Conservation (phyloP, 2,329 filamentous ascomycete genomes). For the Mollisiaceae sp. region DNA sequence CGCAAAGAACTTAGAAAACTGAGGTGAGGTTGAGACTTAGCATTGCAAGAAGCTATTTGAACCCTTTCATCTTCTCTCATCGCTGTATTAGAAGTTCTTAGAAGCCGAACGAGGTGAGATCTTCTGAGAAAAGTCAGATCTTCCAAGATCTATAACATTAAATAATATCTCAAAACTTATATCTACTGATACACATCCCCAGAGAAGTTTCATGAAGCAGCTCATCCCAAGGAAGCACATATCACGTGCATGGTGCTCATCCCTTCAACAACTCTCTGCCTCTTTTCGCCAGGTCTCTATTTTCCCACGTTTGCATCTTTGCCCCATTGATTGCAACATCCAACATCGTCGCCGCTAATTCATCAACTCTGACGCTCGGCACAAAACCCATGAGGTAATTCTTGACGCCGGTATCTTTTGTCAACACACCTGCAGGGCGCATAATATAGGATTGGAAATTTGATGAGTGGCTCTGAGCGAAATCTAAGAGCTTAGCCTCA, state of each 20-base stretch:
- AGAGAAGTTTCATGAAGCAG: neutral
- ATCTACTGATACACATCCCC: no score
- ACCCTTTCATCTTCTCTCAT: no score
- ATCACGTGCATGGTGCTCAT: neutral
- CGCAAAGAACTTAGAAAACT: no score
- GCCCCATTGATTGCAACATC: constrained; percentile 22
- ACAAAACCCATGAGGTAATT: constrained; percentile 3
- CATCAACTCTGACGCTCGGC: constrained; percentile 20
- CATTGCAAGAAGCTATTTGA: neutral
- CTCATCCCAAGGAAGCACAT: neutral
- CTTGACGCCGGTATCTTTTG: constrained; percentile 10
- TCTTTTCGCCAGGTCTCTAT: constrained; percentile 13
- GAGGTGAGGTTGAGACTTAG: neutral
- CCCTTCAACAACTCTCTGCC: constrained; percentile 15
- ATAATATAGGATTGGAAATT: constrained; percentile 16
- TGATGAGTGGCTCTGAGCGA: constrained; percentile 8
- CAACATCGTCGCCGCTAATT: constrained; percentile 26
- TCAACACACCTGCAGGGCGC: constrained; percentile 19
- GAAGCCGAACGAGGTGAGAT: no score
- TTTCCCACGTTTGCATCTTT: constrained; percentile 7
- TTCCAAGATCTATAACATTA: no score
- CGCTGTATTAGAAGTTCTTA: no score
- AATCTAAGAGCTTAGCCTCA: constrained; percentile 21
- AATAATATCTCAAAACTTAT: no score
- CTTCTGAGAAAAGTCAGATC: no score